Evolutionary conservation across 768 basidiomycete genomes (phyloP).

Genomic region (Rhodocollybia butyracea): DNA sequence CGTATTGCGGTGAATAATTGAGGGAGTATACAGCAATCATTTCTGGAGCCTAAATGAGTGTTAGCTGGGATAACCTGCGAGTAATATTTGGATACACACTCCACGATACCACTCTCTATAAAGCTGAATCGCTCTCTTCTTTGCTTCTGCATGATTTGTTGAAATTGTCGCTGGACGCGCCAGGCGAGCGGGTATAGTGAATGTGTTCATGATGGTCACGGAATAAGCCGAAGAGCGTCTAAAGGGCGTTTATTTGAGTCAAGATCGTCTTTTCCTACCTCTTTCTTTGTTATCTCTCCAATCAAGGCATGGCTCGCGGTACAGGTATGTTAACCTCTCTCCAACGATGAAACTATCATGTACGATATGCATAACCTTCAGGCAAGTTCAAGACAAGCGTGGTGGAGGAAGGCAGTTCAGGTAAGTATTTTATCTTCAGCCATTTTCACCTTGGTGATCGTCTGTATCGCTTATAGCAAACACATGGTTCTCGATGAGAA

Average conservation of each 20-base stretch:
- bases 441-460: background rate
- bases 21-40: constrained; percentile 81
- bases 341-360: background rate
- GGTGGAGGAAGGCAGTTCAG: constrained; percentile 88
- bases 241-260: too few relatives aligned
- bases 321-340: constrained; percentile 30
- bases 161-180: constrained; percentile 70
- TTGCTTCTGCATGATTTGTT: constrained; percentile 52
- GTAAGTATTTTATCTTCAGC: constrained; percentile 23
- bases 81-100: constrained; percentile 50
- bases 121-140: constrained; percentile 65
- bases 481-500: constrained; percentile 57
- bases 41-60: constrained; percentile 73
- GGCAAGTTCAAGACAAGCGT: constrained; percentile 83
- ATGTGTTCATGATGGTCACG: constrained; percentile 27
- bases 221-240: too few relatives aligned
- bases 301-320: constrained; percentile 45
- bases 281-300: too few relatives aligned
- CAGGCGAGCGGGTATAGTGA: constrained; percentile 86
- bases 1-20: constrained; percentile 68
- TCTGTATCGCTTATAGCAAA: constrained; percentile 39
- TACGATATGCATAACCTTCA: constrained; percentile 15
- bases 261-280: background rate
- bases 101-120: constrained; percentile 95
- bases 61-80: background rate